A percentile compares a stretch with the other conserved stretches of the same genome.
Evolutionary conservation across 176 grass and related monocot species (phyloP).

Genomic region (Panicum miliaceum): DNA sequence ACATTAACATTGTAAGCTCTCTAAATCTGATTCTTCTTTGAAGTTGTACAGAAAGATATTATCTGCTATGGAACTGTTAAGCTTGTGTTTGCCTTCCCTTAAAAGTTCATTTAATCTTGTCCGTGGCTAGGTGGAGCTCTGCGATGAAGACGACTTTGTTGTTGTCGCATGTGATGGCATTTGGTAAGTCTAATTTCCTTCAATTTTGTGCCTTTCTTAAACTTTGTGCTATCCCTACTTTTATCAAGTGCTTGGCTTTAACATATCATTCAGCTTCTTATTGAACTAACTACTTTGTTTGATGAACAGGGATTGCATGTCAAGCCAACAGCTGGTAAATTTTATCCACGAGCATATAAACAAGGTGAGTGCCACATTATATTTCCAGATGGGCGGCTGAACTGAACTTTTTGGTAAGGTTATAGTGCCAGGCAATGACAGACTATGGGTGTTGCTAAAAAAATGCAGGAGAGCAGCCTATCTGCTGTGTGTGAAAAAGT

Average conservation of each 20-base stretch:
- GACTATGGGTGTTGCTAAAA: background rate
- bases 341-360: slow-evolving; percentile 88
- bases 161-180: slow-evolving; percentile 91
- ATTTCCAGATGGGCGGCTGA: background rate
- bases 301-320: slow-evolving; percentile 88
- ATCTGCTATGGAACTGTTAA: slow-evolving; percentile 3
- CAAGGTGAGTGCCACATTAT: slow-evolving; percentile 48
- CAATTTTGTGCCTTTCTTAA: background rate
- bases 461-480: slow-evolving; percentile 73
- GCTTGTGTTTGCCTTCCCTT: slow-evolving; percentile 4
- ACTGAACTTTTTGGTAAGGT: slow-evolving; percentile 19
- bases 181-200: slow-evolving; percentile 61
- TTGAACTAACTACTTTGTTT: slow-evolving; percentile 18
- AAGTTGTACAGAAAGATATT: slow-evolving; percentile 17
- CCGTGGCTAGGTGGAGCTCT: slow-evolving; percentile 73
- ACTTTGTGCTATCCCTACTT: background rate
- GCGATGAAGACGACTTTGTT: slow-evolving; percentile 82
- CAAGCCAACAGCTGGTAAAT: slow-evolving; percentile 93
- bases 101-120: slow-evolving; percentile 24
- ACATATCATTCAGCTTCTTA: background rate
- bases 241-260: slow-evolving; percentile 14
- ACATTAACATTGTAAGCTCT: slow-evolving; percentile 79
- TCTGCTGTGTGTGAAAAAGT: slow-evolving; percentile 86
- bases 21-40: slow-evolving; percentile 22
- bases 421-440: background rate